Evolutionary conservation across 108 stramenopile species (phyloP).

Genomic region (Mediolabrus comicus): DNA sequence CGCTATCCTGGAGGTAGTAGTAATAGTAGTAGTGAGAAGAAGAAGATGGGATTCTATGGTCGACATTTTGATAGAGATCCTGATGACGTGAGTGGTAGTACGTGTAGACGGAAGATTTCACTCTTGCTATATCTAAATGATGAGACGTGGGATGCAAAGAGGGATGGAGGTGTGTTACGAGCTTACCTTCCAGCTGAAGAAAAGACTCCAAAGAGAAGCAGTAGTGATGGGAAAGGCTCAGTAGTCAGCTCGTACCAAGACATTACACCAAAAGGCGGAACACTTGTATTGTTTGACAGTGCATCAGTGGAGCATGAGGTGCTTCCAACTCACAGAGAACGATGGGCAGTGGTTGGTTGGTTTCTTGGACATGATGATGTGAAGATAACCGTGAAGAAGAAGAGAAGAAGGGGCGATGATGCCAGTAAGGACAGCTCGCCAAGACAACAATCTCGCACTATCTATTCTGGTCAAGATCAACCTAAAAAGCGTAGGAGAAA

Average conservation of each 20-base stretch:
- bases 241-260: no score
- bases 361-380: background rate
- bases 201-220: background rate
- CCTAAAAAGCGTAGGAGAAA: no score
- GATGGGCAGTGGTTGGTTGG: slow-evolving; percentile 30
- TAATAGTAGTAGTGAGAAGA: background rate
- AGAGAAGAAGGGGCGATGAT: background rate
- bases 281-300: slow-evolving; percentile 22
- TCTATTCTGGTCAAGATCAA: background rate
- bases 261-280: slow-evolving; percentile 13
- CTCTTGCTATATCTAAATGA: slow-evolving; percentile 22
- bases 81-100: background rate
- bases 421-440: no score
- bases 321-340: slow-evolving; percentile 11
- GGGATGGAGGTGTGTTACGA: slow-evolving; percentile 17
- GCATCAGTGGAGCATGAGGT: slow-evolving; percentile 25
- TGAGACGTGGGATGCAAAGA: background rate
- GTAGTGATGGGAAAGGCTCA: background rate
- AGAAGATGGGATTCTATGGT: slow-evolving; percentile 10
- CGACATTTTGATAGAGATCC: slow-evolving; percentile 21
- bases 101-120: slow-evolving; percentile 10
- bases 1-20: slow-evolving; percentile 13
- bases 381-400: background rate
- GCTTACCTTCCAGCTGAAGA: slow-evolving; percentile 1
- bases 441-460: background rate